phyloP scores from a whole-genome alignment of 805 yeast species.

The Kluyveromyces dobzhanskii region DNA sequence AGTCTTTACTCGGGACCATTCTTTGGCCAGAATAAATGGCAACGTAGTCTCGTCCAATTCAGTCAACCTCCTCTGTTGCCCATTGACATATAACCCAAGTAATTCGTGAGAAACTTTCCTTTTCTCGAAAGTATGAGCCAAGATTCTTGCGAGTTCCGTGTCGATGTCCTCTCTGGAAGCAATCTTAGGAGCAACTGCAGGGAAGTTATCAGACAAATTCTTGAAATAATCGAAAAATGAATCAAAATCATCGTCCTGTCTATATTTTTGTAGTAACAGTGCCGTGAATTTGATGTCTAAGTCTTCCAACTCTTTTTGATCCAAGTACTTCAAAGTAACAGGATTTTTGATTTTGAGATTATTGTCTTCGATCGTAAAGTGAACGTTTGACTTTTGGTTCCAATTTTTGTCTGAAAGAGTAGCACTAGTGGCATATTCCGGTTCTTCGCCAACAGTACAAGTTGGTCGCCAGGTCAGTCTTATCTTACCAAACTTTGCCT shows the following conservation, averaged over 20 bases:
- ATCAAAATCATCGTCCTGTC: constrained; percentile 26
- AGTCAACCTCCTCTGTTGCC: constrained; percentile 22
- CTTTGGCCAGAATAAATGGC: constrained; percentile 16
- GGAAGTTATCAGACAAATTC: constrained; percentile 34
- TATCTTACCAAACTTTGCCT: constrained; percentile 56
- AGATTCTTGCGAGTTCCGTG: constrained; percentile 9
- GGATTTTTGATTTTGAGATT: constrained; percentile 46
- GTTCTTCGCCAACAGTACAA: constrained; percentile 32
- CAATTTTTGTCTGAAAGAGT: constrained; percentile 24
- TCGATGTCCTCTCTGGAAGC: constrained; percentile 4
- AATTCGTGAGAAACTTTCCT: constrained; percentile 26
- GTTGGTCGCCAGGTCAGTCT: constrained; percentile 71
- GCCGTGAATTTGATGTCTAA: constrained; percentile 66
- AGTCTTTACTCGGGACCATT: constrained; percentile 10
- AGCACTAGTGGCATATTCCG: constrained; percentile 32
- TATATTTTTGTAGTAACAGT: constrained; percentile 36
- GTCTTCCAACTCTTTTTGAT: constrained; percentile 19
- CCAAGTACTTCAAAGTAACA: constrained; percentile 13
- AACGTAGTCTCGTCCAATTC: constrained; percentile 16
- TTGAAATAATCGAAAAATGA: constrained; percentile 29
- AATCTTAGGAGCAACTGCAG: constrained; percentile 23
- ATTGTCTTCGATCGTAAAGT: constrained; percentile 26
- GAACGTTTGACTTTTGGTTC: constrained; percentile 30
- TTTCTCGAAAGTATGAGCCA: constrained; percentile 9
- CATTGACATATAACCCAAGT: constrained; percentile 27